phyloP scores from a whole-genome alignment of 2,329 filamentous ascomycete genomes.

The Fusarium falciforme region DNA sequence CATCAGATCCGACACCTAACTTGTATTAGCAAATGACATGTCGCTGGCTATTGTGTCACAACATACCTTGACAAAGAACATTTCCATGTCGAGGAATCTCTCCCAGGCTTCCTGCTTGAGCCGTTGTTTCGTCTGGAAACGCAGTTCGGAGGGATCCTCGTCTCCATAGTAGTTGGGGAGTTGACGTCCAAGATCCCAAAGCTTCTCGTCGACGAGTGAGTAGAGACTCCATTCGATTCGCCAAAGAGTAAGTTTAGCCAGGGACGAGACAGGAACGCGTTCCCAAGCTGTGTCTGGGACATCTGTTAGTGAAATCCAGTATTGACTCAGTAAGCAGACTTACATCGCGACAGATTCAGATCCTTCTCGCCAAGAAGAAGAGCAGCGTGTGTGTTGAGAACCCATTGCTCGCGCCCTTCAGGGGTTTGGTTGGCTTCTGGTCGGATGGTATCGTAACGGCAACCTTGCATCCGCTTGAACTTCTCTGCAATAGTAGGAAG shows the following conservation, averaged over 20 bases:
- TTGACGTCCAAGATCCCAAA: conserved; percentile 65
- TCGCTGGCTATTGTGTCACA: background rate
- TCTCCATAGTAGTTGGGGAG: conserved; percentile 63
- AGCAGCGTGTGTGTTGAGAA: conserved; percentile 73
- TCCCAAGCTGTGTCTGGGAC: conserved; percentile 69
- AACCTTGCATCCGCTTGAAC: conserved; percentile 68
- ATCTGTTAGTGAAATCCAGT: conserved; percentile 4
- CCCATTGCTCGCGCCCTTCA: conserved; percentile 73
- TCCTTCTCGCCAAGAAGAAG: conserved; percentile 74
- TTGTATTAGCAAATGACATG: conserved; percentile 16
- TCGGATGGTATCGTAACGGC: conserved; percentile 72
- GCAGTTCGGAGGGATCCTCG: conserved; percentile 57
- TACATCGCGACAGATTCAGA: conserved; percentile 68
- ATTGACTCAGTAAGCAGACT: conserved; percentile 46
- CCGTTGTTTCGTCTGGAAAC: conserved; percentile 56
- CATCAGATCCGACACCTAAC: conserved; percentile 71
- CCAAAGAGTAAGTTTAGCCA: conserved; percentile 71
- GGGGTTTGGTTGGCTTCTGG: conserved; percentile 62
- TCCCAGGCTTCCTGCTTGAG: conserved; percentile 63
- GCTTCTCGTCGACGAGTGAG: conserved; percentile 61
- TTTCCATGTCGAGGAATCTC: conserved; percentile 67
- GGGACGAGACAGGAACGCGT: conserved; percentile 61
- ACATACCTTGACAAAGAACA: conserved; percentile 75
- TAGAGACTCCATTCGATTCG: conserved; percentile 68
- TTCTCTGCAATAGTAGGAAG: conserved; percentile 61